Evolutionary conservation across 1,139 yeast species (phyloP), one percentile per base, ranked within the genome.

Genomic region (Sugiyamaella castrensis): DNA sequence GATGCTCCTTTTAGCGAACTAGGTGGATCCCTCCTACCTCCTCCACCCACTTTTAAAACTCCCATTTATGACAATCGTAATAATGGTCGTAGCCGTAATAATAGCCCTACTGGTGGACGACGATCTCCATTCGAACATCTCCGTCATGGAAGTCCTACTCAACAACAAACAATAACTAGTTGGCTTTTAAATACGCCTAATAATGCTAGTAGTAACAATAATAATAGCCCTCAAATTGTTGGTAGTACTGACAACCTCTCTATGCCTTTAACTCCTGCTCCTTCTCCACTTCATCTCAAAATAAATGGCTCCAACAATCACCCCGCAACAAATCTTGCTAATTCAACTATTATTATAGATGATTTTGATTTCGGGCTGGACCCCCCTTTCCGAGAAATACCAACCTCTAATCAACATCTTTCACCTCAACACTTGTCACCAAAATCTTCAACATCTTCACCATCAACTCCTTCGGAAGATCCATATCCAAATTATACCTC

Each of bases 401-500:
- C 47, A 11, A 37, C 30, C 11, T 34, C 40, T 15, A 37, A 34
- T 8, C 12, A 28, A 26, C 48, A 40, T 12, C 45, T 15, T n/a
- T 32, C 16, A 24, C 29, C 19, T n/a, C 43, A 37, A 19, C 47
- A 38, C n/a, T 41, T 16, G n/a, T 41, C 50, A 19, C 53, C 44
- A 27, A 10, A 31, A 12, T 33, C 52, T 29, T 32, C 40, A 15
- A 31, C 46, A 33, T 37, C 47, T 29, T 34, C 46, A 36, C 47
- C 35, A 27, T 35, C 46, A 26, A 30, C 49, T 37, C 41, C 37
- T 12, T 29, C 13, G 10, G 63, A 56, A 19, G 62, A 57, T 15
- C 61, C 62, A 12, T 55, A 58, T 34, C 57, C 61, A 10, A 64
- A 64, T 44, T 59, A 59, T 43, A 65, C 66, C 1, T 58, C 69